Conservation (phyloP, 495 filamentous ascomycete species). For the Elaphomyces granulatus region DNA sequence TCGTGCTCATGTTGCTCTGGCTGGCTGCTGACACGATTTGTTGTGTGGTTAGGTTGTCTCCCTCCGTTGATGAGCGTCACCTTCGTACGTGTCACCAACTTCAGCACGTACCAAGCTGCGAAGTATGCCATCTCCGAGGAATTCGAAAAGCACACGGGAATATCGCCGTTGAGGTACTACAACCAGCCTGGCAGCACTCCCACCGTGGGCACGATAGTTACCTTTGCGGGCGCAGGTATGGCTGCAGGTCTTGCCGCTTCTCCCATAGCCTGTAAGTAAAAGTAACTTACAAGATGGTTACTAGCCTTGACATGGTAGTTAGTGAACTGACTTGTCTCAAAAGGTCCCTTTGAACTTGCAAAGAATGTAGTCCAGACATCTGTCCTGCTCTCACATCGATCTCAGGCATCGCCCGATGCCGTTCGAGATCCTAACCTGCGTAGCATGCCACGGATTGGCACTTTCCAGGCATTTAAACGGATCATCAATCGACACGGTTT, state of each 20-base stretch:
- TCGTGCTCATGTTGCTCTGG: not conserved
- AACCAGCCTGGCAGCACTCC: slow-evolving; percentile 56
- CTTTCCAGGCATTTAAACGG: slow-evolving; percentile 60
- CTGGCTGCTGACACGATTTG: not conserved
- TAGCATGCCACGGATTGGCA: slow-evolving; percentile 61
- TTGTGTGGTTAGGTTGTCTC: slow-evolving; percentile 41
- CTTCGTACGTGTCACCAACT: slow-evolving; percentile 79
- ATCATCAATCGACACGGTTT: slow-evolving; percentile 69
- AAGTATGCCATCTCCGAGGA: slow-evolving; percentile 55
- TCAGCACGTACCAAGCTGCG: slow-evolving; percentile 76
- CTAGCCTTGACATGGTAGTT: no score
- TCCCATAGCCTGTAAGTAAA: slow-evolving; percentile 64
- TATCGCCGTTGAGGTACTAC: slow-evolving; percentile 55
- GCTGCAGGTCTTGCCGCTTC: slow-evolving; percentile 69
- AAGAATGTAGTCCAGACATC: slow-evolving; percentile 87
- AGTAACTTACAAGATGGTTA: no score
- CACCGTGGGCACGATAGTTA: slow-evolving; percentile 50
- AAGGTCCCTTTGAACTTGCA: slow-evolving; percentile 86
- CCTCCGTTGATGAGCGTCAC: slow-evolving; percentile 81
- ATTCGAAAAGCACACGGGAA: slow-evolving; percentile 40
- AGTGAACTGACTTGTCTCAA: no score
- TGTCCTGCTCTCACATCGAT: slow-evolving; percentile 59
- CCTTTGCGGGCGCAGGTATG: slow-evolving; percentile 65
- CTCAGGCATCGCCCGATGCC: slow-evolving; percentile 39
- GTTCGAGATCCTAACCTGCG: slow-evolving; percentile 50